Conservation (phyloP, 768 basidiomycete species). For the Lepiota brunneoincarnata region DNA sequence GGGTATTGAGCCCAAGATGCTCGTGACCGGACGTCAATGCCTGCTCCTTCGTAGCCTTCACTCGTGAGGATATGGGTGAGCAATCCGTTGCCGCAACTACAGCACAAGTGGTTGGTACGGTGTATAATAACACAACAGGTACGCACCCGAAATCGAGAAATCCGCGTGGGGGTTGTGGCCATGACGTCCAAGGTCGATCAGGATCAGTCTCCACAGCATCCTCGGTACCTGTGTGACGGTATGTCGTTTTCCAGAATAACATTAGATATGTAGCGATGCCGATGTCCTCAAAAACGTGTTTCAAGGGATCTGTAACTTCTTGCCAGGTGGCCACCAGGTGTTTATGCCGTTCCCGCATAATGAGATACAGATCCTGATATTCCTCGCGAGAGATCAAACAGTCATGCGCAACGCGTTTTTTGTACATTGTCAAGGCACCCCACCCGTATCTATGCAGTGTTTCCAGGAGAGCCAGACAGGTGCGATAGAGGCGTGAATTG, state of each 20-base stretch:
- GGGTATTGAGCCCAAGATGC: slow-evolving; percentile 85
- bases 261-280: slow-evolving; percentile 94
- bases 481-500: slow-evolving; percentile 73
- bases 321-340: slow-evolving; percentile 73
- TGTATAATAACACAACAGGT: neutral
- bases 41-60: slow-evolving; percentile 83
- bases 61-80: slow-evolving; percentile 81
- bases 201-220: slow-evolving; percentile 9
- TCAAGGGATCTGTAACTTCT: slow-evolving; percentile 81
- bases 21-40: slow-evolving; percentile 84
- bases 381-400: slow-evolving; percentile 66
- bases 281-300: slow-evolving; percentile 95
- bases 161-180: slow-evolving; percentile 80
- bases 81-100: slow-evolving; percentile 89
- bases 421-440: slow-evolving; percentile 78
- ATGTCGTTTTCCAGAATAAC: slow-evolving; percentile 84
- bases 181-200: slow-evolving; percentile 56
- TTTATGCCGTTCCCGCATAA: slow-evolving; percentile 84
- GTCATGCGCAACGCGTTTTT: slow-evolving; percentile 86
- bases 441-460: slow-evolving; percentile 86
- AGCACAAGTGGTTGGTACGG: neutral
- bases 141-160: slow-evolving; percentile 87
- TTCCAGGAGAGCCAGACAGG: slow-evolving; percentile 76
- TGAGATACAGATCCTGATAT: slow-evolving; percentile 89
- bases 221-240: slow-evolving; percentile 20